Evolutionary conservation across 225 moss, liverwort and hornwort genomes (phyloP), one percentile per base, ranked within the genome.

Genomic region (Neckera pumila): DNA sequence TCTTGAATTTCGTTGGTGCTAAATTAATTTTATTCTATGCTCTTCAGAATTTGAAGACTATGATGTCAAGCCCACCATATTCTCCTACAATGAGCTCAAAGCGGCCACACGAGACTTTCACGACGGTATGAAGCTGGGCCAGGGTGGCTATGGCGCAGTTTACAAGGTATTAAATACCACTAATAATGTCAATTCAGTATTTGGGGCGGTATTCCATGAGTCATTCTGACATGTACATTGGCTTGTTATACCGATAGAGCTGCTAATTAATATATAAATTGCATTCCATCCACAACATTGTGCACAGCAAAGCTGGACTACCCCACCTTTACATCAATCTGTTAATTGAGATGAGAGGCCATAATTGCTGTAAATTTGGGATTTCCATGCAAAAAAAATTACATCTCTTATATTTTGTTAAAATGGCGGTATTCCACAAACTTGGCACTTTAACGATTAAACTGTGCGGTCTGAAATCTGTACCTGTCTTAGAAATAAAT

Each of bases 91-190:
- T 57, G 89, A 89, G 20, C 66, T 89, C 5, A 73, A 2, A 17
- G 65, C 6, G 23, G 86, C 89, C 31, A 89, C 89, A 16, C 18
- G 86, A 47, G 81, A 89, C 74, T 89, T 89, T 25, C 81, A 76
- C 74, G 67, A 89, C 7, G 75, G 82, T 7, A 76, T 81, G 89
- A 89, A 89, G 10, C 65, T 89, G 47, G 89, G 89, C 4, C 89
- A 89, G 47, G 89, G 89, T 4, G 81, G 86, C 75, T 89, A 89
- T 63, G 89, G 89, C 14, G 67, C 82, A 57, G 86, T 89, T n/a
- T 89, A 76, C 66, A 87, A 81, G 72, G 61, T 72, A 66, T 33
- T 8, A 16, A 25, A 18, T 62, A 23, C 9, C 15, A 42, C 26
- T 15, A 26, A 16, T 17, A 27, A 16, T 17, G 9, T 45, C 73